Evolutionary conservation across 2,329 filamentous ascomycete genomes (phyloP).

Genomic region (Orbilia oligospora): DNA sequence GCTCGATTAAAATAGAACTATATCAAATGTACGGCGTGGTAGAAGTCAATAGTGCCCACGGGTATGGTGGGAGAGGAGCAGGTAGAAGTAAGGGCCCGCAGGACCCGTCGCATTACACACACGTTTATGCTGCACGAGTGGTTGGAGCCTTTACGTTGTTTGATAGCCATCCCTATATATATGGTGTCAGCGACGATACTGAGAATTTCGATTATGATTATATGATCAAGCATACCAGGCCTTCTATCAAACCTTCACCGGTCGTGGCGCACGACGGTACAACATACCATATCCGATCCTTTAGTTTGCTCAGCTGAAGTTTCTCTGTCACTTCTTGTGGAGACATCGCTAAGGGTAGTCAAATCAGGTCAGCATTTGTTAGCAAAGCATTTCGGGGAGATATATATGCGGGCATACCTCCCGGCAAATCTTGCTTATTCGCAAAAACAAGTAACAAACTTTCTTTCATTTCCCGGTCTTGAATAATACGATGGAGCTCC

Average conservation of each 20-base stretch:
- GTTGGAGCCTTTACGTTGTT: slow-evolving; percentile 50
- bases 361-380: background rate
- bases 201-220: background rate
- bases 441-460: slow-evolving; percentile 94
- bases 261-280: slow-evolving; percentile 84
- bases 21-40: slow-evolving; percentile 12
- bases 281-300: slow-evolving; percentile 88
- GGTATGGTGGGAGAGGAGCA: slow-evolving; percentile 8
- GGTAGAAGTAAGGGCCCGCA: background rate
- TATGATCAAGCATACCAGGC: slow-evolving; percentile 72
- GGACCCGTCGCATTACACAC: slow-evolving; percentile 9
- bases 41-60: slow-evolving; percentile 16
- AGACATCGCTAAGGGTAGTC: slow-evolving; percentile 76
- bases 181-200: background rate
- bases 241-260: slow-evolving; percentile 84
- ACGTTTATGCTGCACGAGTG: slow-evolving; percentile 35
- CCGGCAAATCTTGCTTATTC: slow-evolving; percentile 96
- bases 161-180: slow-evolving; percentile 41
- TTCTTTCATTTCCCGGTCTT: slow-evolving; percentile 98
- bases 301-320: slow-evolving; percentile 81
- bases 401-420: slow-evolving; percentile 72
- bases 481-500: slow-evolving; percentile 96
- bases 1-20: slow-evolving; percentile 22
- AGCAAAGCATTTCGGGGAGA: background rate
- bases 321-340: slow-evolving; percentile 84